Evolutionary conservation across 306 rosid species (phyloP), one percentile per base, ranked within the genome.

Genomic region (Quercus variabilis): DNA sequence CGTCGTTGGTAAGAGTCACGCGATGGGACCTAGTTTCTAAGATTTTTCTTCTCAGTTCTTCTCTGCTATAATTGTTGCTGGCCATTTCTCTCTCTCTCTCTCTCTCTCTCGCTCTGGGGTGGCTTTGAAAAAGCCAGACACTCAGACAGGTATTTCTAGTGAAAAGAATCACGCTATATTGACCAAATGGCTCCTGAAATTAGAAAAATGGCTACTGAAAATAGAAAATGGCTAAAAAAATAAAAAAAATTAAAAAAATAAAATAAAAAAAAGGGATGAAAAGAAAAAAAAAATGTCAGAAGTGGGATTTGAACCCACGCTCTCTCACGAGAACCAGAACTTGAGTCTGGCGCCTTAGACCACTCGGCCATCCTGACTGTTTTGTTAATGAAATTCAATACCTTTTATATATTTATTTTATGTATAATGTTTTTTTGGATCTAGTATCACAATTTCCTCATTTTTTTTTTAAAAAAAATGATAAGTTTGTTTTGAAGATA

Each of bases 1-100:
- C 76, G 65, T 97, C 94, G 3, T 89, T 90, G 30, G 90, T 90
- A 11, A 88, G 72, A 23, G 94, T 93, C 91, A 94, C 76, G 3
- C 98, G 90, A 84, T 94, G 94, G 0, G 88, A 75, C 5, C 89
- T 96, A 68, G 88, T 83, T 70, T 88, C 91, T 19, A 67, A 54
- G 6, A 94, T 83, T 79, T 88, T 75, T 76, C 88, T 84, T 62
- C 97, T 87, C 84, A 96, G 85, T 63, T 75, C 90, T 56, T 69
- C 89, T 71, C 86, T 78, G 60, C 20, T 74, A 19, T 63, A 78
- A 55, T 33, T 51, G 76, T 82, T 64, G 73, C 79, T 87, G 17
- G 86, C 85, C 96, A 84, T 89, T 9, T 78, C 78, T 73, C 54
- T 7, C 60, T 59, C 60, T 80, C 19, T 15, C 12, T 28, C 21